phyloP scores from a whole-genome alignment of 192 early-diverging fungal genomes.

The Coemansia sp. region DNA sequence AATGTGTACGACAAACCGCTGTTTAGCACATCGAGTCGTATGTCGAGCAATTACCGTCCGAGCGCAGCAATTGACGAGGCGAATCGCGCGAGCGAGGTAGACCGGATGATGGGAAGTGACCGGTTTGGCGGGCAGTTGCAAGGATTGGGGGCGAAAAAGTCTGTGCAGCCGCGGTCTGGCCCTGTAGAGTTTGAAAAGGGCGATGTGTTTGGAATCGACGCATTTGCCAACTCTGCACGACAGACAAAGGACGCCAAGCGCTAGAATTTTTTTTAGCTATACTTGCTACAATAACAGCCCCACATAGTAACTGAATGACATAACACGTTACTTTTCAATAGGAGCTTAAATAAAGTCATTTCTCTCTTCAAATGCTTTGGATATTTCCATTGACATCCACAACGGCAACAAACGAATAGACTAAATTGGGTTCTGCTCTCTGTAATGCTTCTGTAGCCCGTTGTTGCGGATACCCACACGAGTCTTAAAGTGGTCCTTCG shows the following conservation, averaged over 20 bases:
- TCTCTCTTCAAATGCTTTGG: too few relatives aligned
- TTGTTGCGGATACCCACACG: conserved; percentile 74
- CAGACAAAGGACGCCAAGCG: conserved; percentile 9
- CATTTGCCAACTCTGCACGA: conserved; percentile 67
- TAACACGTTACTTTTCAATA: too few relatives aligned
- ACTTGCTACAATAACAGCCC: neutral
- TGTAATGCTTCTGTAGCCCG: conserved; percentile 83
- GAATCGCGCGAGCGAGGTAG: conserved; percentile 54
- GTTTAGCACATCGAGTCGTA: conserved; percentile 66
- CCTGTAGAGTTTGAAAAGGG: conserved; percentile 96
- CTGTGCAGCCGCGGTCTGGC: conserved; percentile 62
- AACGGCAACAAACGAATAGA: neutral
- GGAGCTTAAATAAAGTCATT: neutral
- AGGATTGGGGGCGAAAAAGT: conserved; percentile 56
- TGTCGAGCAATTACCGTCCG: conserved; percentile 79
- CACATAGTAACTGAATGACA: neutral
- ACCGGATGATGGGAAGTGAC: conserved; percentile 66
- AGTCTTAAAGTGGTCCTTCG: conserved; percentile 62
- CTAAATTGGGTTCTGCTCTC: conserved; percentile 72
- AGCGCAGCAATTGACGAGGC: conserved; percentile 62
- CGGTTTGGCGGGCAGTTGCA: conserved; percentile 62
- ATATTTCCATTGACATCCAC: neutral
- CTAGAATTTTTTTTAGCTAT: neutral
- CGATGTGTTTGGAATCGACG: conserved; percentile 91
- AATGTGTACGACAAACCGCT: conserved; percentile 95